Evolutionary conservation across 768 basidiomycete genomes (phyloP).

Genomic region (Kwoniella botswanensis): DNA sequence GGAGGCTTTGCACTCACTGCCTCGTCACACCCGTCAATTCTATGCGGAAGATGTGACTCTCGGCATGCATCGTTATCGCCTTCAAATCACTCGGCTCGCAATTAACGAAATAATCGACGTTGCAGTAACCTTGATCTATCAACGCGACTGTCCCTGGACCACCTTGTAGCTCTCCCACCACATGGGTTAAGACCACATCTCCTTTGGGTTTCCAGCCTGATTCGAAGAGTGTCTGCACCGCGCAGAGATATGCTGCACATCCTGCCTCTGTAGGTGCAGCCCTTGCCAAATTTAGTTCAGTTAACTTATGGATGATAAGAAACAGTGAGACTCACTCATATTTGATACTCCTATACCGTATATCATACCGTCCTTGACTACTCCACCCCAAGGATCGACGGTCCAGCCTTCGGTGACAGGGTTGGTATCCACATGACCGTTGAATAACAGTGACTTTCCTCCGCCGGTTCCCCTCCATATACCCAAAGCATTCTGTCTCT

Average conservation of each 20-base stretch:
- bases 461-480: constrained; percentile 26
- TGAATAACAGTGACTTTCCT: constrained; percentile 25
- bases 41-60: constrained; percentile 21
- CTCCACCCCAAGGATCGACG: constrained; percentile 28
- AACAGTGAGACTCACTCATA: constrained; percentile 22
- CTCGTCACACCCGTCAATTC: constrained; percentile 32
- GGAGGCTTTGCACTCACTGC: constrained; percentile 14
- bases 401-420: constrained; percentile 28
- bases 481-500: constrained; percentile 29
- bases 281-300: no score
- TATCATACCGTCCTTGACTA: constrained; percentile 25
- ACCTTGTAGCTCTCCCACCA: constrained; percentile 33
- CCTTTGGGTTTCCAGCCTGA: constrained; percentile 29
- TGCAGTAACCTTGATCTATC: constrained; percentile 28
- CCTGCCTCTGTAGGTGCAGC: constrained; percentile 18
- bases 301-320: no score
- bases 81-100: constrained; percentile 34
- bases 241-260: constrained; percentile 33
- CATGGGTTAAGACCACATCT: constrained; percentile 26
- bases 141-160: constrained; percentile 31
- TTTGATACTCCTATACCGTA: constrained; percentile 33
- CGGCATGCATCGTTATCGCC: constrained; percentile 35
- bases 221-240: constrained; percentile 24
- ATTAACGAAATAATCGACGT: constrained; percentile 33
- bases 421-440: constrained; percentile 33